Base-by-base conservation (phyloP, 2,329 filamentous ascomycete genomes). In the Sclerotiophoma versabilis region DNA sequence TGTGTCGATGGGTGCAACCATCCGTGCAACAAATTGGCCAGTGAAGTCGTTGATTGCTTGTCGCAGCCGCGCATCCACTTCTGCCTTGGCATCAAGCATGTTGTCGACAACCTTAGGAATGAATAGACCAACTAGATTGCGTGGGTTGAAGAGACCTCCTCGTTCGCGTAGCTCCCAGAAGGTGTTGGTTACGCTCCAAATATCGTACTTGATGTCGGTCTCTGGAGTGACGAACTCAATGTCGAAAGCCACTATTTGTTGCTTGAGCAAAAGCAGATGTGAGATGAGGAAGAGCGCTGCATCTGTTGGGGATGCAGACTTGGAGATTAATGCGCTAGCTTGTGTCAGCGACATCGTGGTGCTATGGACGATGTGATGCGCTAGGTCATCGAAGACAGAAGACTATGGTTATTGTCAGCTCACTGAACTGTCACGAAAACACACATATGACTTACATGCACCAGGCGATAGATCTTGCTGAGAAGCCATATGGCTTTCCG, bases 231-330 rank as follows among this genome's bases (percentile, higher is more conserved):
- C 84, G 65, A 84, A 89, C 70, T 89, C 93, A 62, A 99, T 97
- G 77, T 99, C 95, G 58, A 99, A 92, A 9, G 93, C 93, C 22
- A 99, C 87, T 45, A 99, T 90, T 72, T 97, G 91, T 71, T 97
- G 96, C 76, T 98, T 98, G 45, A 99, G 84, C 43, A 97, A 88
- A 43, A 99, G 88, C 2, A 99, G 83, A 72, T 99, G 96, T 65
- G 93, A 95, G 66, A 99, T 88, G 69, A 97, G 87, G 76, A 99
- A 99, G 4, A 99, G 83, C 63, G 96, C 90, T 0, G 90, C 85
- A 71, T 98, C 92, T 6, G 88, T 83, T 1, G 84, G 83, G 71
- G 79, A 79, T n/a, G 83, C 80, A 50, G 85, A 86, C 29, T 83
- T 83, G 50, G 86, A 84, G 63, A 96, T 88, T 56, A 85, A 84